Evolutionary conservation across 2,329 filamentous ascomycete species (phyloP).

Genomic region (Sporothrix euskadiensis): DNA sequence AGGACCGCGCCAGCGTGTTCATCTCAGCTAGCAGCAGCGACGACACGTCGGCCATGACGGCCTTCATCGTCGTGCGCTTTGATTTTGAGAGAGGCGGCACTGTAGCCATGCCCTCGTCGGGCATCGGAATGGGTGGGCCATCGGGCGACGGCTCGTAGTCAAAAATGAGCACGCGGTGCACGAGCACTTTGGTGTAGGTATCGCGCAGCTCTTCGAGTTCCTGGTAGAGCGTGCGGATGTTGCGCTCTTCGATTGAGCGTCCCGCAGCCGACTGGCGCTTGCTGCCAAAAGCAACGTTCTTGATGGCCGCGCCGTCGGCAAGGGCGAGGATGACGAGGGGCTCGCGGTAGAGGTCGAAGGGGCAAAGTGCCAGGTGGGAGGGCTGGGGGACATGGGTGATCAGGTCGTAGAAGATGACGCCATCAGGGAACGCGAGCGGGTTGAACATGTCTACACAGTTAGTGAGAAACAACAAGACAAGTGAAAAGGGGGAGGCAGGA

Average conservation of each 20-base stretch:
- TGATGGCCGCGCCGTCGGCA: conserved; percentile 74
- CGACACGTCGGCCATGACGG: conserved; percentile 76
- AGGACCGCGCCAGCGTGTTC: conserved; percentile 69
- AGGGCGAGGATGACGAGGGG: conserved; percentile 81
- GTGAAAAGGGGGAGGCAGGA: conserved; percentile 26
- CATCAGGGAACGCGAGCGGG: conserved; percentile 81
- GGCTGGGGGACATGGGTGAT: conserved; percentile 76
- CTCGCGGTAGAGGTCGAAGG: conserved; percentile 88
- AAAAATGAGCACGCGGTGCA: conserved; percentile 79
- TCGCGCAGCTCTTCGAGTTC: conserved; percentile 72
- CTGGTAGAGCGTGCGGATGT: conserved; percentile 61
- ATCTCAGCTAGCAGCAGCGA: conserved; percentile 73
- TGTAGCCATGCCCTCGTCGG: conserved; percentile 68
- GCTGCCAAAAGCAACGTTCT: conserved; percentile 51
- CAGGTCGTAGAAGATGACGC: conserved; percentile 85
- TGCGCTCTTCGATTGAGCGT: conserved; percentile 55
- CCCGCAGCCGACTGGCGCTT: conserved; percentile 56
- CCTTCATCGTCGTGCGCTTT: conserved; percentile 77
- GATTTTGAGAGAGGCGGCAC: conserved; percentile 69
- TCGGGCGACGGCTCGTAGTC: conserved; percentile 60
- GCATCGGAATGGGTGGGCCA: conserved; percentile 54
- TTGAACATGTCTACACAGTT: conserved; percentile 78
- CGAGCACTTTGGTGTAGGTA: conserved; percentile 71
- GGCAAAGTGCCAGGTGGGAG: conserved; percentile 75
- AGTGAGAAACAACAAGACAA: conserved; percentile 10